Evolutionary conservation across 768 basidiomycete species (phyloP), one percentile per base, ranked within the genome.

Genomic region (Leccinum disarticulatum): DNA sequence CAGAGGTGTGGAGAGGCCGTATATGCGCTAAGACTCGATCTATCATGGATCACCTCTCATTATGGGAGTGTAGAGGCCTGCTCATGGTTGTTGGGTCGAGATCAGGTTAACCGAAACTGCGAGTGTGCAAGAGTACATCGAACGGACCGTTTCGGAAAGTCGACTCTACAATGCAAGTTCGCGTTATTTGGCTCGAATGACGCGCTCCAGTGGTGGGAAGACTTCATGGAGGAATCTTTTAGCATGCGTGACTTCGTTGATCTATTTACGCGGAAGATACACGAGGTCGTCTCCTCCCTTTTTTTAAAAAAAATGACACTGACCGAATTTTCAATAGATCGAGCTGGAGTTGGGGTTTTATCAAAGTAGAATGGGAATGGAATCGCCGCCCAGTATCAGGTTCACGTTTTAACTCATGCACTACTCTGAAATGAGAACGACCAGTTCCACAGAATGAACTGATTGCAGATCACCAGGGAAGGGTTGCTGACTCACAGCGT

Each of bases 171-270:
- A 48, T 1, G 6, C 1, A 28, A n/a, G 13, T 57, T 58, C 3
- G 14, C 6, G 13, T 15, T 55, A 15, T 61, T 61, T 9, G 1
- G 7, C 8, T 35, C 13, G 13, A 38, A 17, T 3, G 0, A 2
- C 4, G 17, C 55, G 15, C 46, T 55, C n/a, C 30, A 55, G 4
- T 70, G 66, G 70, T 71, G 70, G 70, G 54, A 60, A 4, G 31
- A 58, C 13, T 72, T 65, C 46, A 58, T 70, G 69, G 56, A 60
- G 6, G 48, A 52, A 22, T 57, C 48, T 0, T 66, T 61, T 27
- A 30, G 48, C 14, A 49, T 49, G 48, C 22, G 48, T 25, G 48
- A 49, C 25, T 49, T 49, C 15, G 4, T 49, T 25, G 48, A 49
- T 49, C 25, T 49, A 27, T 27, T 49, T 9, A 27, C 3, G 3